Evolutionary conservation across 1,139 yeast species (phyloP), one percentile per base, ranked within the genome.

Genomic region (Pichia sp.): DNA sequence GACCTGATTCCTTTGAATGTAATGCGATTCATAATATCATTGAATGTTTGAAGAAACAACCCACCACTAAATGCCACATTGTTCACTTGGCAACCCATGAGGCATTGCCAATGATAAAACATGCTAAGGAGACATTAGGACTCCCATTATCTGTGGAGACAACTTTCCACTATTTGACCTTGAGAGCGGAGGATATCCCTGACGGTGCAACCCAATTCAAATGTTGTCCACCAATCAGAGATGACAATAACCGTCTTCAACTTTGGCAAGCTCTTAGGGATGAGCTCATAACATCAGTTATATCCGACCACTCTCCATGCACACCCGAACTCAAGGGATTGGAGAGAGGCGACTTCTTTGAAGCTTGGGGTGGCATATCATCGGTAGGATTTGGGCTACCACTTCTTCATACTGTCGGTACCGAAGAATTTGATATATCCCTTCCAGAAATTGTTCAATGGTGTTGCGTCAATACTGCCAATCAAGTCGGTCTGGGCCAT

Each of bases 361-460:
- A 77, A 32, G 95, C 96, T 3, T 88, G 96, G 97, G 97, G 96
- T 32, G 97, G 96, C n/a, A 86, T 88, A 34, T 72, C 94, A 3
- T 83, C 95, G 2, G 93, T 88, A 20, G 97, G 97, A 0, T 74
- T 87, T 35, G 96, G 96, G 0, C 68, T 88, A 37, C 83, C 94
- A 0, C 69, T 87, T 30, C 61, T 88, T 39, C 78, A 72, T 67
- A 83, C 95, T 2, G 87, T 81, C 50, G 87, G 88, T 8, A 60
- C 62, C 37, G 41, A 59, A 13, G 74, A 78, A 3, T 48, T 49
- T 32, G 77, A 74, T 15, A 65, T 80, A 14, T 52, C 74, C 0
- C 57, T 85, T 14, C 61, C 64, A 2, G 86, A 83, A 44, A 78
- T 87, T 39, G 75, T 75, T 32, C 65, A 65, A 47, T 84, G 95